Base-by-base conservation (phyloP, 1,284 basidiomycete species). In the Fomitopsis schrenkii region DNA sequence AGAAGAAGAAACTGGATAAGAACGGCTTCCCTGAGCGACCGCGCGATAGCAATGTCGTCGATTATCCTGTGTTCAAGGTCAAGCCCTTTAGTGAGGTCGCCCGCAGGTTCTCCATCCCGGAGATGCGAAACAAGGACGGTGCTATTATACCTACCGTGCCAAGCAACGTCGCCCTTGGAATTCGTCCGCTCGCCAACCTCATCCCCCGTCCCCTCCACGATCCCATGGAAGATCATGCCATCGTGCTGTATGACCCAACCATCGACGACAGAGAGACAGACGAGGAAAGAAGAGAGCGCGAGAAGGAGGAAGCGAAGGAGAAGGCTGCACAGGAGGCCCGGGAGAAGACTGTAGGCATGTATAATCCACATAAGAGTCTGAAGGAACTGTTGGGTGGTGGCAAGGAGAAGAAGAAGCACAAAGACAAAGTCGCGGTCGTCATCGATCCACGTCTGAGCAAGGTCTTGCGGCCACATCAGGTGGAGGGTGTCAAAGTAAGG, bases 151-250 rank as follows among this genome's bases (percentile, higher is more conserved):
- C 83, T 7, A 83, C 88, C 15, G 70, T 84, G 2, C 77, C 87
- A 10, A 88, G 93, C 0, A 87, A 91, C 67, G 82, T 85, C 3
- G 89, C 95, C 2, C 85, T 99, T 1, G 97, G 97, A 38, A 91
- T 93, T 58, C 86, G 97, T 7, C 91, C 94, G 1, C 87, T 88
- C 61, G 83, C 90, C 0, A 92, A 89, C 66, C 80, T 98, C 60
- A 86, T 94, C 52, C 97, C 97, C 6, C 83, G 97, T 12, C 97
- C 97, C 2, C 78, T 98, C 15, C 91, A 97, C 71, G 95, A 99
- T 73, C 97, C 96, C 0, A 97, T 99, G 93, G 88, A 91, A 59
- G 96, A 98, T 70, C 95, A 97, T 73, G 95, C 97, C 0, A 97
- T 99, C 65, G 97, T 99, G 0, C 79, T 98, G 4, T 99, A 95